Conservation (phyloP, 129 eudicot species). For the Centrapalus pauciflorus region DNA sequence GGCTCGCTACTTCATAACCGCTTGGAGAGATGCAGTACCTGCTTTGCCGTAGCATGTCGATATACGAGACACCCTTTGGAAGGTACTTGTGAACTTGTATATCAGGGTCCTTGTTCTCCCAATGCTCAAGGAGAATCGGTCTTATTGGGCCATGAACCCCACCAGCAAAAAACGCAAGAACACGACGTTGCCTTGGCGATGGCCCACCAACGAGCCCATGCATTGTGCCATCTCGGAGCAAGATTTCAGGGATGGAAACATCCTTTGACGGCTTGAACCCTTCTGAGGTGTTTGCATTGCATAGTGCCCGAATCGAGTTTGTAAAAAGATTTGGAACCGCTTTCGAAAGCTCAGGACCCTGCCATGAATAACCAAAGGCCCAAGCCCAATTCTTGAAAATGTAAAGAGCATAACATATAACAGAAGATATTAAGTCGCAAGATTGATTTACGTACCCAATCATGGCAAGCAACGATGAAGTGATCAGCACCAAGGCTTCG, state of each 20-base stretch:
- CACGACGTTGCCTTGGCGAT: conserved; percentile 28
- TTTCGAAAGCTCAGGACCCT: conserved; percentile 54
- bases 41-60: conserved; percentile 29
- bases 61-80: conserved; percentile 37
- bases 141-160: conserved; percentile 48
- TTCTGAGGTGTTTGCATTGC: conserved; percentile 57
- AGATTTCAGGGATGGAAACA: conserved; percentile 51
- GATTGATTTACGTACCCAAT: conserved; percentile 39
- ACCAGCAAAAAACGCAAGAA: conserved; percentile 50
- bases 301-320: conserved; percentile 44
- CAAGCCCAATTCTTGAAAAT: background rate
- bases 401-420: background rate
- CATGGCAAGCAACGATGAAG: conserved; percentile 60
- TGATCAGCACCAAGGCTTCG: conserved; percentile 49
- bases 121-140: conserved; percentile 33
- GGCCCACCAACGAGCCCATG: conserved; percentile 31
- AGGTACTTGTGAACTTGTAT: conserved; percentile 40
- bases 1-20: conserved; percentile 59
- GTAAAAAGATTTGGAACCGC: conserved; percentile 38
- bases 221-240: conserved; percentile 33
- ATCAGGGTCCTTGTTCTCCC: conserved; percentile 44
- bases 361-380: background rate
- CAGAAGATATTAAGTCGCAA: background rate
- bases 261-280: conserved; percentile 41
- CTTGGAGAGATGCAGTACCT: conserved; percentile 48